Percentiles rank a stretch among this genome's conserved stretches.
Evolutionary conservation across 805 yeast species (phyloP).

Genomic region (Pichia nakasei): DNA sequence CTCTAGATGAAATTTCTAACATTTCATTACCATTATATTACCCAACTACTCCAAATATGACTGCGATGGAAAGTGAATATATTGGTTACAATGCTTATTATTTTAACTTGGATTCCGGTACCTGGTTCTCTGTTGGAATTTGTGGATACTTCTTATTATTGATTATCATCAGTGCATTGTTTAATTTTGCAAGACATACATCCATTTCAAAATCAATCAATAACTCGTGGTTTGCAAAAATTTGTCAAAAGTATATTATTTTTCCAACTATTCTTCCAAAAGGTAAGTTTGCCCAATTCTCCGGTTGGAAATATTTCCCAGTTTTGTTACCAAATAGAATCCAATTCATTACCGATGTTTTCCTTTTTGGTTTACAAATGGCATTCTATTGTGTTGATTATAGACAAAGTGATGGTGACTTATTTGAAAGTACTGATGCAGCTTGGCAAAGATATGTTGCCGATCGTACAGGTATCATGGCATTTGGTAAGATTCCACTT

Average conservation of each 20-base stretch:
- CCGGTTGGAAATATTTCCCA: slow-evolving; percentile 14
- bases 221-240: slow-evolving; percentile 18
- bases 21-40: slow-evolving; percentile 9
- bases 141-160: slow-evolving; percentile 33
- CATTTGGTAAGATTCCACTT: slow-evolving; percentile 34
- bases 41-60: slow-evolving; percentile 13
- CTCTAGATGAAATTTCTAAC: slow-evolving; percentile 5
- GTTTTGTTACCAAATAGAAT: slow-evolving; percentile 26
- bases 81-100: slow-evolving; percentile 14
- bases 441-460: slow-evolving; percentile 23
- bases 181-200: slow-evolving; percentile 25
- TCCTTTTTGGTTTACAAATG: slow-evolving; percentile 20
- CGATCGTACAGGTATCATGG: slow-evolving; percentile 32
- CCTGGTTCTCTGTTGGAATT: slow-evolving; percentile 29
- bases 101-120: slow-evolving; percentile 21
- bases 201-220: slow-evolving; percentile 23
- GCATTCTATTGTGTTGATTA: slow-evolving; percentile 16
- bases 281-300: slow-evolving; percentile 14
- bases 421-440: slow-evolving; percentile 26
- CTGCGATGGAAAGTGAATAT: not conserved
- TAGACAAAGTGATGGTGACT: slow-evolving; percentile 9
- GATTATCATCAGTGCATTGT: slow-evolving; percentile 28
- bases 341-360: slow-evolving; percentile 23
- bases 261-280: slow-evolving; percentile 31
- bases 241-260: slow-evolving; percentile 27